Base-by-base conservation (phyloP, 192 early-diverging fungal genomes). In the Coemansia pectinata region DNA sequence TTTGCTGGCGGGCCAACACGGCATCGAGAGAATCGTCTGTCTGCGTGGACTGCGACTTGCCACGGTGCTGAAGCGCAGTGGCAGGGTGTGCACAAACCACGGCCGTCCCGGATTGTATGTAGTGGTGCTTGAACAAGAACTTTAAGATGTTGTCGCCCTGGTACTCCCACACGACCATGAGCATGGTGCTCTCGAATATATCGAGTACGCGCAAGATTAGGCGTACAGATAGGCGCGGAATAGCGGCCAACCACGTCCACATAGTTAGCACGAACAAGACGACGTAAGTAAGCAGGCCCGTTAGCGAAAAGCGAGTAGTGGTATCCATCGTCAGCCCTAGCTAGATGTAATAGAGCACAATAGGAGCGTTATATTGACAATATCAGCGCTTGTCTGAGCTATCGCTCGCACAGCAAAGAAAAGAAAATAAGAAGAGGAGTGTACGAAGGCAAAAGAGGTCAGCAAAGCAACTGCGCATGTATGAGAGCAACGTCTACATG, bases 131-230 rank as follows among this genome's bases (percentile, higher is more conserved):
- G 52, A 38, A 70, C 9, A 78, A 60, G 17, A 70, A 73, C 59
- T 63, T 45, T 31, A 73, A 19, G 9, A 78, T 70, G 59, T 73
- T 73, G 12, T 74, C 78, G 27, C 78, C 72, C 64, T 74, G 78
- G 57, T 74, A 74, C 23, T 80, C 66, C 69, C 72, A 75, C 25
- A 71, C 39, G 14, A 69, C 34, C 4, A 21, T 66, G 17, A 80
- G 65, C 69, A 74, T 71, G 2, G 60, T 44, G 39, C 52, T 42
- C 50, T 79, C 78, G 25, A 80, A 65, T 31, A 59, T 29, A n/a
- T 75, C 72, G 2, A 80, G 62, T 12, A 57, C 25, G 25, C 27
- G 44, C 40, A 71, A 12, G 9, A 64, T 5, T 5, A 65, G 23
- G 8, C 66, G 39, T 27, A 58, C 15, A 0, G 63, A 27, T 8